Base-by-base conservation (phyloP, 2,329 filamentous ascomycete species). In the Sclerotinia nivalis region DNA sequence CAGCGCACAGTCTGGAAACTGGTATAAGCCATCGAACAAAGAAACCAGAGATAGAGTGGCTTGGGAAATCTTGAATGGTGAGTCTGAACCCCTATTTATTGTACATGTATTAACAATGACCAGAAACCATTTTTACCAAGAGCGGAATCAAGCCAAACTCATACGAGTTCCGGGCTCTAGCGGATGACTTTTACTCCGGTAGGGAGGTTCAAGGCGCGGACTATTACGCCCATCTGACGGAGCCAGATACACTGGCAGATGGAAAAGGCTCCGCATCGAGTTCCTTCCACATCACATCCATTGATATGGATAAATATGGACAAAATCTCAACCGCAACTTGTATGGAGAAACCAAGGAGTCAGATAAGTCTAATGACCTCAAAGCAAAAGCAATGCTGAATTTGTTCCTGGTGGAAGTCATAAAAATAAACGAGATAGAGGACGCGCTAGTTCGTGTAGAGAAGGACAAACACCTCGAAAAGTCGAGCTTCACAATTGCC, bases 351-450 rank as follows among this genome's bases (percentile, higher is more conserved):
- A 25, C 10, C 22, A 34, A 40, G 10, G 15, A 43, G 22, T n/a
- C 10, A 40, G 22, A n/a, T 13, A 18, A n/a, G 34, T 2, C 28
- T 13, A 20, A 50, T 28, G 37, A 15, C 9, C 9, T 13, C 60
- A 12, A 52, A 22, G 4, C 22, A 25, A 43, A 52, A 52, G 13
- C 28, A 4, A 54, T 54, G 4, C 47, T 69, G 12, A 45, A 62
- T 22, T 10, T 64, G 9, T 69, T 64, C n/a, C 37, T 69, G 5
- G 20, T 54, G 18, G 66, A 69, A 31, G 13, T 40, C 10, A 54
- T 54, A 22, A 37, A 64, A 28, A 28, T 40, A 5, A 69, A 69
- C 25, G 66, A 69, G 58, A 45, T 69, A 20, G 66, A 69, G 9
- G 25, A 69, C 0, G 56, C 47, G 4, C 45, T 69, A 3, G 4